phyloP scores from a whole-genome alignment of 73 alveolate species.

The Symbiodinium pilosum region DNA sequence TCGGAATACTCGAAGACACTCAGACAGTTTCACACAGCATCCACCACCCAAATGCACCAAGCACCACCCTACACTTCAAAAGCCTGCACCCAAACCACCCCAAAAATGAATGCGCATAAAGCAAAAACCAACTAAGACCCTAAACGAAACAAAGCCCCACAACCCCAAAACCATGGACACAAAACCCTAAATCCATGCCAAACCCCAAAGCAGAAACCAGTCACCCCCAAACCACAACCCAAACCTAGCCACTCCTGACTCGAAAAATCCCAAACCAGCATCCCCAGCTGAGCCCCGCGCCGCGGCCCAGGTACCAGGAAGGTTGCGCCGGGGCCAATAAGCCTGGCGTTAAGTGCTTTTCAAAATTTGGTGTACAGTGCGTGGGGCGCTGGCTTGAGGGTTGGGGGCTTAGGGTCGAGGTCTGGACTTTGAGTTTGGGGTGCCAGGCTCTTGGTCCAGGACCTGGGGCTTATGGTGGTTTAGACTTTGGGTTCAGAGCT shows the following conservation, averaged over 20 bases:
- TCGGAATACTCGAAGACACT: too few species aligned
- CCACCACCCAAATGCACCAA: too few species aligned
- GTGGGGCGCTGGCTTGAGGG: background rate
- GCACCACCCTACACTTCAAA: too few species aligned
- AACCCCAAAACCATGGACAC: background rate
- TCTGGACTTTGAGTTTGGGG: background rate
- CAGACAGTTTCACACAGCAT: too few species aligned
- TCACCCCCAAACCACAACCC: background rate
- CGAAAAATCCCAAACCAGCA: too few species aligned
- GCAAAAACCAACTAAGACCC: too few species aligned
- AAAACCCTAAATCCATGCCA: background rate
- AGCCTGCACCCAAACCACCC: too few species aligned
- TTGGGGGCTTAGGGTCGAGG: background rate
- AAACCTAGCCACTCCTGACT: too few species aligned
- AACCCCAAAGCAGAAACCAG: background rate
- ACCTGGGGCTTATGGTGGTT: background rate
- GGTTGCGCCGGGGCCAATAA: constrained; percentile 7
- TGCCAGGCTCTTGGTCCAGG: background rate
- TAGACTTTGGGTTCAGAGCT: background rate
- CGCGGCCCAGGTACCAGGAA: constrained; percentile 5
- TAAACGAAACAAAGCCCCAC: too few species aligned
- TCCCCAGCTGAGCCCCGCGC: background rate
- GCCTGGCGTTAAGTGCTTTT: background rate
- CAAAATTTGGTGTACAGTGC: too few species aligned
- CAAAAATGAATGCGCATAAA: too few species aligned